Percentiles rank a stretch among this genome's conserved stretches.
These are phyloP conservation scores for Echinochloa phyllopogon DNA, from an alignment of 176 grass and related monocot genomes.

Conservation along the genomic window DNA sequence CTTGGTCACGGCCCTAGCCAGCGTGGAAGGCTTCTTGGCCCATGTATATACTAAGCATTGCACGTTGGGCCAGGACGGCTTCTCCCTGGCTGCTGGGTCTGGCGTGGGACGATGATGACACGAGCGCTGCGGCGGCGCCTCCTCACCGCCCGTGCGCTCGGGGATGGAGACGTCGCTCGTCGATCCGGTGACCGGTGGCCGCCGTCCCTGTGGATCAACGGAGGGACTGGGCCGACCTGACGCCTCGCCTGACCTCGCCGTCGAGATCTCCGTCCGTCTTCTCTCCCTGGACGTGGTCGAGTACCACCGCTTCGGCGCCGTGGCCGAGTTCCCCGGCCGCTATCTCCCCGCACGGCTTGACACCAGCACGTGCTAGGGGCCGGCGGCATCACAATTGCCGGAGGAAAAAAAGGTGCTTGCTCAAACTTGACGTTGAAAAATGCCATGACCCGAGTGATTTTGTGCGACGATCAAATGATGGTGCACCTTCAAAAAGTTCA, in stretches of 20 bases:
- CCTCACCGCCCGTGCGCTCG: not conserved
- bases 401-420: constrained; percentile 30
- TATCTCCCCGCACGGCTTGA: not conserved
- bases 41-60: too few species aligned
- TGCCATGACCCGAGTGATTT: constrained; percentile 22
- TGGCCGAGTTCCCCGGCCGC: too few species aligned
- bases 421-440: constrained; percentile 48
- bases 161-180: not conserved
- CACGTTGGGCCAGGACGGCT: too few species aligned
- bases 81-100: too few species aligned
- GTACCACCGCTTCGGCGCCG: not conserved
- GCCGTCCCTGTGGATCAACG: not conserved
- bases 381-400: not conserved
- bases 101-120: too few species aligned
- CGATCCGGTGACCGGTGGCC: not conserved
- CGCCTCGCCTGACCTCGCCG: not conserved
- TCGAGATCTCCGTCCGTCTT: not conserved
- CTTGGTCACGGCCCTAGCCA: too few species aligned
- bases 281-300: constrained; percentile 1
- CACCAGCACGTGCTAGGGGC: constrained; percentile 29
- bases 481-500: constrained; percentile 21
- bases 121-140: not conserved
- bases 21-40: too few species aligned
- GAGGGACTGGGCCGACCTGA: not conserved
- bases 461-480: constrained; percentile 41